Conservation (phyloP, 192 early-diverging fungal genomes). For the Podila verticillata region DNA sequence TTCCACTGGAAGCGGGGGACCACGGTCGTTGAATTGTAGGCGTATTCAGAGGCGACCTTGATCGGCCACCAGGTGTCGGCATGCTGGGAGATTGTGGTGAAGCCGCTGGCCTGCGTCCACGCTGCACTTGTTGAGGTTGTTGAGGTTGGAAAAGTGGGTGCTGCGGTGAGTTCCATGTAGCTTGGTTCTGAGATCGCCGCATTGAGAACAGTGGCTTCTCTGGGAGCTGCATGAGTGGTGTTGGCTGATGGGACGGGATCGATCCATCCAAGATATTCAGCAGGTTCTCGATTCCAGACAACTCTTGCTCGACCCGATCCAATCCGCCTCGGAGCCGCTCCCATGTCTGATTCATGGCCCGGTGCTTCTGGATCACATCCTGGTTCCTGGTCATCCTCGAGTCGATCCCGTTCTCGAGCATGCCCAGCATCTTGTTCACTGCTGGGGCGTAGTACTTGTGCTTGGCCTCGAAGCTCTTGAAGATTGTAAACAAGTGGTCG, state of each 20-base stretch:
- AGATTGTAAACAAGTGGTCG: slow-evolving; percentile 57
- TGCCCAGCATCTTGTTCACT: slow-evolving; percentile 63
- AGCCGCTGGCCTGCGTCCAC: slow-evolving; percentile 26
- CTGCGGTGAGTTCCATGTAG: slow-evolving; percentile 22
- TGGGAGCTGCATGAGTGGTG: slow-evolving; percentile 36
- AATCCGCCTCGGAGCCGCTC: slow-evolving; percentile 44
- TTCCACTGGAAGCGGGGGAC: slow-evolving; percentile 37
- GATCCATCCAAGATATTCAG: slow-evolving; percentile 47
- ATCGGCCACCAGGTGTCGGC: not conserved
- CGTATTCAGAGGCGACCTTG: slow-evolving; percentile 16
- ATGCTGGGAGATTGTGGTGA: slow-evolving; percentile 1
- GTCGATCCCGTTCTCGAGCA: slow-evolving; percentile 62
- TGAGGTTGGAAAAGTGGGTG: slow-evolving; percentile 18
- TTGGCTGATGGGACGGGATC: slow-evolving; percentile 29
- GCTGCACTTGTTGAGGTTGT: slow-evolving; percentile 15
- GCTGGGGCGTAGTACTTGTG: slow-evolving; percentile 65
- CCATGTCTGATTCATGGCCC: slow-evolving; percentile 56
- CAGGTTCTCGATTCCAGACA: slow-evolving; percentile 37
- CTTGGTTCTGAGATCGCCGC: slow-evolving; percentile 27
- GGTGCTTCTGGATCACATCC: slow-evolving; percentile 52
- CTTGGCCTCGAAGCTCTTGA: slow-evolving; percentile 67
- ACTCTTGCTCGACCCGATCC: slow-evolving; percentile 44
- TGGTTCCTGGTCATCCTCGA: slow-evolving; percentile 51
- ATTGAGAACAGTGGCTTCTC: slow-evolving; percentile 43
- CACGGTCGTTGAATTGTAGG: slow-evolving; percentile 18